Conservation (phyloP, 345 rosid species). For the Alliaria petiolata region DNA sequence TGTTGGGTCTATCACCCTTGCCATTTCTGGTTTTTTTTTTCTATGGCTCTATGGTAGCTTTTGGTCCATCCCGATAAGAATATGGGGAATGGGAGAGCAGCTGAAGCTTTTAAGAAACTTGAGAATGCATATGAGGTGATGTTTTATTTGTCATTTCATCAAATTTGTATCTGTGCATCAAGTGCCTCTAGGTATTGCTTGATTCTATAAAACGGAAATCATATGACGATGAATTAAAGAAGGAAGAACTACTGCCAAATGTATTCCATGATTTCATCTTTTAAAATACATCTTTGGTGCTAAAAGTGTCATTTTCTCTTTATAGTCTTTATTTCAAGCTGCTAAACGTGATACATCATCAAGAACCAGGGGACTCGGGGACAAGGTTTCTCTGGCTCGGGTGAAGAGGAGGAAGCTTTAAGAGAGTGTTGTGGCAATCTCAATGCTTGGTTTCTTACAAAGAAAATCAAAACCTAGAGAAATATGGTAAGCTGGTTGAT, state of each 20-base stretch:
- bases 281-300: no score
- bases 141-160: no score
- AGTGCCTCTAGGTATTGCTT: no score
- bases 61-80: constrained; percentile 98
- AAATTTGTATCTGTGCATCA: no score
- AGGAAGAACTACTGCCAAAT: constrained; percentile 74
- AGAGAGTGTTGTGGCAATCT: constrained; percentile 75
- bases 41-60: constrained; percentile 94
- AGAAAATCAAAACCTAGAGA: constrained; percentile 80
- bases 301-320: not conserved
- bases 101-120: no score
- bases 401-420: constrained; percentile 53
- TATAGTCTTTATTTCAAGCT: constrained; percentile 17
- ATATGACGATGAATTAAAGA: constrained; percentile 84
- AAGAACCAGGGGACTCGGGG: constrained; percentile 41
- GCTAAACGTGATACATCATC: constrained; percentile 20
- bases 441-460: constrained; percentile 76
- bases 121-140: no score
- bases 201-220: no score
- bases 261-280: no score
- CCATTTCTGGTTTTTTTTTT: constrained; percentile 55
- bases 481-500: constrained; percentile 71
- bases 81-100: no score
- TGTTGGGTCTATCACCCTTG: constrained; percentile 57
- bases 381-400: constrained; percentile 59